Evolutionary conservation across 164 flowering plant species (phyloP).

Genomic region (Vitis amurensis): DNA sequence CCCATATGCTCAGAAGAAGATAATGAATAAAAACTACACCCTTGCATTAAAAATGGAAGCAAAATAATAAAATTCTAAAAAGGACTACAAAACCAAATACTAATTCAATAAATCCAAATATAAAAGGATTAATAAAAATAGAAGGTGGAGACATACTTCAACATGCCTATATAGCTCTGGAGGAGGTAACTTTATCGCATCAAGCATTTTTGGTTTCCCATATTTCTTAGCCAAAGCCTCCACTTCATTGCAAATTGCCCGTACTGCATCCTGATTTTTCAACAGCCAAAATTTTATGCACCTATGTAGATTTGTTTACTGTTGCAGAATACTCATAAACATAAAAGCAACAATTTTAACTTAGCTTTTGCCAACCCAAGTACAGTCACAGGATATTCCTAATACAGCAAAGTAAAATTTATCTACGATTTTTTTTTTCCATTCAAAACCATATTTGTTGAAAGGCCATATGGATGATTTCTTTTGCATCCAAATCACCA

Average conservation of each 20-base stretch:
- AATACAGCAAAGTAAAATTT: too few species aligned
- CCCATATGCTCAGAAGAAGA: too few species aligned
- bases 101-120: neutral
- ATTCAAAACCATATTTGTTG: too few species aligned
- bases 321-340: neutral
- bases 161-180: constrained; percentile 86
- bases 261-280: constrained; percentile 71
- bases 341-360: neutral
- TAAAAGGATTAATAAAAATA: neutral
- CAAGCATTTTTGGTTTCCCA: constrained; percentile 94
- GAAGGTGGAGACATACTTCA: constrained; percentile 58
- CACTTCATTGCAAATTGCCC: constrained; percentile 77
- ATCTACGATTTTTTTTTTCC: too few species aligned
- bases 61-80: neutral
- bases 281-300: constrained; percentile 4
- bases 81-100: neutral
- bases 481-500: too few species aligned
- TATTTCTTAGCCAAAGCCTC: constrained; percentile 69
- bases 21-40: too few species aligned
- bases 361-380: neutral
- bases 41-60: neutral
- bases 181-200: constrained; percentile 92
- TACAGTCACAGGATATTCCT: neutral
- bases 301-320: neutral
- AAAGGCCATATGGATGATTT: too few species aligned